Evolutionary conservation across 805 yeast genomes (phyloP), one percentile per base, ranked within the genome.

Genomic region (Cyberlindnera xylosilytica): DNA sequence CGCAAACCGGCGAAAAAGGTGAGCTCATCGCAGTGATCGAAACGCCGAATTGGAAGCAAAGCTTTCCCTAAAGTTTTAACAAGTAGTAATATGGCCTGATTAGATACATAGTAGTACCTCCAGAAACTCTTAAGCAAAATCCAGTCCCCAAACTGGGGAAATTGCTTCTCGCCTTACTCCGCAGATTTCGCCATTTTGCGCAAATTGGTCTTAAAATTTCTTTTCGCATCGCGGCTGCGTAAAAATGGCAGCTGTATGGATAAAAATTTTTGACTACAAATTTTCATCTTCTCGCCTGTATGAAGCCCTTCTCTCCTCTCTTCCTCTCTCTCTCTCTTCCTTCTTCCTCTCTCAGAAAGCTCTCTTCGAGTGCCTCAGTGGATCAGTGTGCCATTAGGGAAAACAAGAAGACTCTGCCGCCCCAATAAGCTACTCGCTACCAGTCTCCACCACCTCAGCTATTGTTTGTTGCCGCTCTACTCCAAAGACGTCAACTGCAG

Each of bases 301-400:
- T 50, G 42, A 42, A 55, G 51, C 49, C 47, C 28, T 54, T 57
- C 43, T 42, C 42, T 46, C 51, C 32, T 29, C 16, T n/a, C 13
- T 49, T 47, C 42, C 58, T 42, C 44, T 41, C 24, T 44, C 46
- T 51, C 48, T 48, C 64, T 48, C 69, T 68, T 63, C 46, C 49
- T 47, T 45, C 38, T 44, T 46, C 42, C 45, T 44, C 49, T 54
- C 55, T 55, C 61, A 56, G 60, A 55, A 57, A 55, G 55, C 60
- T 51, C 59, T 52, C 55, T 46, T 52, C 48, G 42, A 38, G 45
- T 38, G 39, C 45, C 42, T 34, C 30, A 36, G 42, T 38, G 46
- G 45, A 45, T 40, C 42, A 29, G 41, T 38, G 41, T 44, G 46
- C 47, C 43, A 39, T 29, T 39, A 22, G 41, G 46, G 41, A 41